Evolutionary conservation across 257 asterid species (phyloP).

Genomic region (Jaltomata sinuosa): DNA sequence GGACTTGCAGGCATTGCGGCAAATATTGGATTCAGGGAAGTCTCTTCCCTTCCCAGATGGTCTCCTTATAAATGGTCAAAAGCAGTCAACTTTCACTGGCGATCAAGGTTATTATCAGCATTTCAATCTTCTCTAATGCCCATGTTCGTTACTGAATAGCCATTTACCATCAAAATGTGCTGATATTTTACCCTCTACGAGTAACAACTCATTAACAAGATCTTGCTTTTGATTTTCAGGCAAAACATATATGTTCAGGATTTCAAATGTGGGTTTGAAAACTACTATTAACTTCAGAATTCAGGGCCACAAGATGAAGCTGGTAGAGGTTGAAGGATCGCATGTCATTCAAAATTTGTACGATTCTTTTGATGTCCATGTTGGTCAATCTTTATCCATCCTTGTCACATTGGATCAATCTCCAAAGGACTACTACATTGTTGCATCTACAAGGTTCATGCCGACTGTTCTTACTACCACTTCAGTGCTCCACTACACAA

Average conservation of each 20-base stretch:
- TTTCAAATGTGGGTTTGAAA: constrained; percentile 35
- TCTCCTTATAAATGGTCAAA: constrained; percentile 52
- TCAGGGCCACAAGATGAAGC: constrained; percentile 35
- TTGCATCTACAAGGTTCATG: constrained; percentile 26
- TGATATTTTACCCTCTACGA: background rate
- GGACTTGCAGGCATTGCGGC: constrained; percentile 47
- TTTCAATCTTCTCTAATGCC: background rate
- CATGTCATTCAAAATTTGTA: constrained; percentile 34
- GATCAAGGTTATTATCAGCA: constrained; percentile 41
- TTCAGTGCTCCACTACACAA: constrained; percentile 36
- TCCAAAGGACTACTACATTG: constrained; percentile 40
- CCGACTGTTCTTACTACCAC: constrained; percentile 13
- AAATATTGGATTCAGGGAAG: constrained; percentile 59
- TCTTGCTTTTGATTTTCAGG: constrained; percentile 14
- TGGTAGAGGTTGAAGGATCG: constrained; percentile 56
- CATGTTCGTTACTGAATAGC: background rate
- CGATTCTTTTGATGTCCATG: constrained; percentile 44
- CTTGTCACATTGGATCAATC: constrained; percentile 42
- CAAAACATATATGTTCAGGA: constrained; percentile 35
- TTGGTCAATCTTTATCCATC: constrained; percentile 45
- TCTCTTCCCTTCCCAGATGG: constrained; percentile 59
- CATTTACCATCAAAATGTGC: background rate
- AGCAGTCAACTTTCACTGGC: constrained; percentile 35
- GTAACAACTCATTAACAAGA: background rate
- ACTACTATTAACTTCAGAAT: constrained; percentile 42